A percentile compares a stretch with the other conserved stretches of the same genome.
Conservation (phyloP, 2,329 filamentous ascomycete genomes). For the Plectosphaerella cucumerina region DNA sequence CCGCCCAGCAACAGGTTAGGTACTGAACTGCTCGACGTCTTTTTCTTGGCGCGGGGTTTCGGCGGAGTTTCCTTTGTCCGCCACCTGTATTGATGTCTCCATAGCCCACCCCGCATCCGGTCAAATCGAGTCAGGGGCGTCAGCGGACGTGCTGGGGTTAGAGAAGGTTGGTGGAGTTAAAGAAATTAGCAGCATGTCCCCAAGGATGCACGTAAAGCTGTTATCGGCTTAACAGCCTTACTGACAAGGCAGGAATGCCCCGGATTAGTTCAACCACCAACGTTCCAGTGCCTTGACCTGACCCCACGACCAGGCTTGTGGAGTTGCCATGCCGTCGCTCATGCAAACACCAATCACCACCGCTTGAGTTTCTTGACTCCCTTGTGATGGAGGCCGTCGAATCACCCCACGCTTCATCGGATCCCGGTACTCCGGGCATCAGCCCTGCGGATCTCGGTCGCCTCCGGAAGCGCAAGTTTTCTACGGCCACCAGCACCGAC, state of each 20-base stretch:
- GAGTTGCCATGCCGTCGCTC: not conserved
- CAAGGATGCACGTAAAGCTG: too few relatives aligned
- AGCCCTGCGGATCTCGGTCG: slow-evolving; percentile 13
- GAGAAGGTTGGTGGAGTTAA: not conserved
- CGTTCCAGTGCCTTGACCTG: too few relatives aligned
- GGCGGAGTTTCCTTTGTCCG: slow-evolving; percentile 23
- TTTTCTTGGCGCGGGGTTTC: not conserved
- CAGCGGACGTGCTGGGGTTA: not conserved
- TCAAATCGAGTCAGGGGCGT: not conserved
- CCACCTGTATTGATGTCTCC: not conserved
- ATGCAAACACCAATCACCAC: not conserved
- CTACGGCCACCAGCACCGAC: slow-evolving; percentile 13
- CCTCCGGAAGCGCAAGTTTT: slow-evolving; percentile 25
- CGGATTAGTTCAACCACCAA: too few relatives aligned
- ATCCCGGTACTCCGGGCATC: slow-evolving; percentile 12
- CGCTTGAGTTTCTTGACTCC: not conserved
- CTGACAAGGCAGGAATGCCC: too few relatives aligned
- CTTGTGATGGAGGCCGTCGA: slow-evolving; percentile 20
- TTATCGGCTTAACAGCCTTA: too few relatives aligned
- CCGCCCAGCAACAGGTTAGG: too few relatives aligned
- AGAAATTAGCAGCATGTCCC: not conserved
- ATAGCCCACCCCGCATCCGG: not conserved
- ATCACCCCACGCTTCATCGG: slow-evolving; percentile 22
- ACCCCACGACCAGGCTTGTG: not conserved
- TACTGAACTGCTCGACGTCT: too few relatives aligned